Evolutionary conservation across 257 asterid species (phyloP), one percentile per base, ranked within the genome.

Genomic region (Nicotiana tabacum): DNA sequence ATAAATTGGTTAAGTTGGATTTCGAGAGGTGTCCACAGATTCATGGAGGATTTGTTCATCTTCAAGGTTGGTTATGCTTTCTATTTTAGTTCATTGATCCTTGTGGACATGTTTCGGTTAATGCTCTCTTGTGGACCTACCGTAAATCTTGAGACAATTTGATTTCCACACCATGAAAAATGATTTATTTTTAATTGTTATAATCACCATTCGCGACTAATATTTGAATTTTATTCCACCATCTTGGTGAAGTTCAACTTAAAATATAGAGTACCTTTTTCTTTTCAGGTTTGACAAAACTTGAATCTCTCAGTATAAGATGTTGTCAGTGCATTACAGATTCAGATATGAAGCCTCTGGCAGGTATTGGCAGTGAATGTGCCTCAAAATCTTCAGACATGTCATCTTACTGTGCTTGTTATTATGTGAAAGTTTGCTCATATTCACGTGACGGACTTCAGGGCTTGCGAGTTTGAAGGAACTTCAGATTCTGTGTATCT

Each of bases 271-370:
- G 15, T 0, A n/a, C 30, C 24, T 21, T 57, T 9, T 70, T n/a
- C 27, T 5, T 64, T 30, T 82, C 93, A 96, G 99, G 92, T 46
- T 89, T 96, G 35, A 48, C 90, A 11, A 96, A 90, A 89, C 97
- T 96, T 2, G 97, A 96, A 84, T 87, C 93, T 79, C 92, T 96
- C 83, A 93, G 91, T 82, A 67, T 94, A 83, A 92, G 92, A 89
- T 93, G 96, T 86, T 94, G 98, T 86, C 95, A 91, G 83, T 94
- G 98, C 92, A 91, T 96, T 64, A 85, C 88, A n/a, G 98, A 96
- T 88, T 85, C 93, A 18, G 98, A 96, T 83, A 93, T 96, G 93
- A 91, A 88, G 83, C 90, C 91, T 80, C 84, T 96, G 27, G 85
- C 98, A 86, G 99, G 99, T 96, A 83, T 77, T 51, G 9, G 29